Evolutionary conservation across 1,139 yeast species (phyloP).

Genomic region (Yamadazyma spencermartinsiae): DNA sequence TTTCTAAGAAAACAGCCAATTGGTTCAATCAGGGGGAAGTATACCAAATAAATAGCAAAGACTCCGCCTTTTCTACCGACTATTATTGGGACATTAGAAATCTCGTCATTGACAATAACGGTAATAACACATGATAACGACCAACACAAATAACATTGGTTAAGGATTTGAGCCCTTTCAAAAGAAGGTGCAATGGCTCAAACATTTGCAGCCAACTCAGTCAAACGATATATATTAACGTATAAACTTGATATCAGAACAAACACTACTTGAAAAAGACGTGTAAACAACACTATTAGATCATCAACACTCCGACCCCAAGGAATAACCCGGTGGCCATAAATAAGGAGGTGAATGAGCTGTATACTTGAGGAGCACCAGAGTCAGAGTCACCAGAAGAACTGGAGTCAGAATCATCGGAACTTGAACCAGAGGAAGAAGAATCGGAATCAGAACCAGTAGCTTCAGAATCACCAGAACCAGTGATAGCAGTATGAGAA

Average conservation of each 20-base stretch:
- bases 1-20: constrained; percentile 46
- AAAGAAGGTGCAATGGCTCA: neutral
- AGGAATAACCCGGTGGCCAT: constrained; percentile 16
- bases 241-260: neutral
- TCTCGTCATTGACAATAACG: constrained; percentile 47
- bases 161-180: neutral
- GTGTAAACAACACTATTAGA: constrained; percentile 8
- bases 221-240: neutral
- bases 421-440: constrained; percentile 24
- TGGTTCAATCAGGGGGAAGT: constrained; percentile 52
- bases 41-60: constrained; percentile 19
- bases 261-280: neutral
- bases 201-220: neutral
- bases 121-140: neutral
- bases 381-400: constrained; percentile 25
- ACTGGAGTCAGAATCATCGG: constrained; percentile 21
- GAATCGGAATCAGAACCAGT: constrained; percentile 22
- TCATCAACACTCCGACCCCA: constrained; percentile 19
- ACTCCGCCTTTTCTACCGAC: constrained; percentile 27
- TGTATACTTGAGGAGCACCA: constrained; percentile 19
- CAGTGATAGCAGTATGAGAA: constrained; percentile 15
- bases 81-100: constrained; percentile 56
- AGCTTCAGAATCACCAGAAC: constrained; percentile 16
- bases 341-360: constrained; percentile 11
- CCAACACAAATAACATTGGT: constrained; percentile 4